Base-by-base conservation (phyloP, 2,329 filamentous ascomycete genomes). In the Rutstroemia sp. region DNA sequence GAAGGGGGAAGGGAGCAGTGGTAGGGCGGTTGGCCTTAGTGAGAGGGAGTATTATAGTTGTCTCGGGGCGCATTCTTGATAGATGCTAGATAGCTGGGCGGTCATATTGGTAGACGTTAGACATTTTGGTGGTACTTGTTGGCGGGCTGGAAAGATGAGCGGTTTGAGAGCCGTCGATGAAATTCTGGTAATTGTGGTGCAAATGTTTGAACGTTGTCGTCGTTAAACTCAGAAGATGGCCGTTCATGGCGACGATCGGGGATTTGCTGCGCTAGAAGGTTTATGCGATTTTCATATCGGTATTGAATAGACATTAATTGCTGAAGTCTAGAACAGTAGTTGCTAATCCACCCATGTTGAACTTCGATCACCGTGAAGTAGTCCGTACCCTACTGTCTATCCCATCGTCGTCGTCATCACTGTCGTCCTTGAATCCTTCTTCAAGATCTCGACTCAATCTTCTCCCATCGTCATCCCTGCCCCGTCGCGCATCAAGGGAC, bases 391-490 rank as follows among this genome's bases (percentile, higher is more conserved):
- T 52, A 30, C 44, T 52, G 21, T 56, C 48, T 3, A 21, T 38
- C 27, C 54, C 63, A 9, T 63, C 63, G 4, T 49, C 51, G 25
- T 84, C 81, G 39, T 86, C 82, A 56, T 86, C 83, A 67, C 86
- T 88, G 63, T 88, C 84, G 68, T 89, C 86, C 71, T 82, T 81
- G 67, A 89, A 89, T 0, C 85, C 86, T 65, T 86, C 80, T 69
- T 92, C 88, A 51, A 92, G 71, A 64, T 95, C 90, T 72, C 89
- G 78, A 69, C 89, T 92, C 59, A 95, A 66, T 60, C 90, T 78
- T 63, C 81, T 75, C 48, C 76, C 77, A 59, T 82, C 79, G 47
- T 72, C 71, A 48, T 68, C 65, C 54, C 75, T 61, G 65, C 65
- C 69, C 67, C 61, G 72, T 68, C 58, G 51, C 21, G 63, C 65